A percentile compares a stretch with the other conserved stretches of the same genome.
Evolutionary conservation across 2,329 filamentous ascomycete genomes (phyloP).

Genomic region (Penicillium digitatum): DNA sequence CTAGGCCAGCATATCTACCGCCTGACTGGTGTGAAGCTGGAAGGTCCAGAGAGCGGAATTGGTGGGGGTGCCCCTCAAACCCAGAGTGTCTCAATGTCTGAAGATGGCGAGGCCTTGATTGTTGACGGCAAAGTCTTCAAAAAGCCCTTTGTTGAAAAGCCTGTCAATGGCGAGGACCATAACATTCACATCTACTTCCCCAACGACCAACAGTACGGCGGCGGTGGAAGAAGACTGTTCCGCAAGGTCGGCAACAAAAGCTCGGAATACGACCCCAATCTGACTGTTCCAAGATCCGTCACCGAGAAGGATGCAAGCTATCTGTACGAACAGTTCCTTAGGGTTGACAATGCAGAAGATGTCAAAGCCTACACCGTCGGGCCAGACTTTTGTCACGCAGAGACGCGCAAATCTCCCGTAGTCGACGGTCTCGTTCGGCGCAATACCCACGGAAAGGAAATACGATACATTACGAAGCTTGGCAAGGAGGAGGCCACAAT

Average conservation of each 20-base stretch:
- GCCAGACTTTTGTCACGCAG: slow-evolving; percentile 86
- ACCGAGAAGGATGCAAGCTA: slow-evolving; percentile 79
- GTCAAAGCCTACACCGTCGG: slow-evolving; percentile 99
- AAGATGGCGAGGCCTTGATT: slow-evolving; percentile 79
- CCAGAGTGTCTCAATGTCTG: slow-evolving; percentile 74
- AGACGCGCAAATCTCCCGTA: slow-evolving; percentile 94
- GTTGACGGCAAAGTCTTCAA: slow-evolving; percentile 78
- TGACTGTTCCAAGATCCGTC: slow-evolving; percentile 74
- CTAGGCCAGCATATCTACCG: slow-evolving; percentile 76
- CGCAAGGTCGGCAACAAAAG: slow-evolving; percentile 99
- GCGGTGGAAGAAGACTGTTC: slow-evolving; percentile 87
- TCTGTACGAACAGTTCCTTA: slow-evolving; percentile 95
- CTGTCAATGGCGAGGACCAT: slow-evolving; percentile 96
- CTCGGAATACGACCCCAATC: slow-evolving; percentile 80
- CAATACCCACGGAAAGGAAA: slow-evolving; percentile 95
- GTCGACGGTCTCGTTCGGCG: slow-evolving; percentile 93
- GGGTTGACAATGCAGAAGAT: slow-evolving; percentile 94
- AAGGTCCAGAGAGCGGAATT: slow-evolving; percentile 65
- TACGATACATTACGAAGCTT: slow-evolving; percentile 87
- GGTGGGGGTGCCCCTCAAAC: slow-evolving; percentile 56
- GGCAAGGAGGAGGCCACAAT: slow-evolving; percentile 76
- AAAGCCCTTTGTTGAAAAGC: slow-evolving; percentile 98
- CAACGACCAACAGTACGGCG: slow-evolving; percentile 66
- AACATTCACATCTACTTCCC: slow-evolving; percentile 99
- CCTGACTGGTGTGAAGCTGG: slow-evolving; percentile 70